Base-by-base conservation (phyloP, 768 basidiomycete genomes). In the Hericium rajendrae region DNA sequence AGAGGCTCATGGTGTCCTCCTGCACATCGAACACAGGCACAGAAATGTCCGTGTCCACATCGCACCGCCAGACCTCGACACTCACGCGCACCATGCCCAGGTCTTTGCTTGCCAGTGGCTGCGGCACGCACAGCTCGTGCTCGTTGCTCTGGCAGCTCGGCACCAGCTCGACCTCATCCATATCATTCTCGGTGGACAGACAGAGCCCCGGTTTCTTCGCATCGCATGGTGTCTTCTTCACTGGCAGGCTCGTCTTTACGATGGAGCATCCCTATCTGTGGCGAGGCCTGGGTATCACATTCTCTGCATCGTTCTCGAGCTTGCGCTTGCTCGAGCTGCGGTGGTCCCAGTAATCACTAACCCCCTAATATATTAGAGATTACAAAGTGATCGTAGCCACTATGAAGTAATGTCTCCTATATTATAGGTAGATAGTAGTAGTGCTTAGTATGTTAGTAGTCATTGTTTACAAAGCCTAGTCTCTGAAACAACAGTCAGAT, bases 131-230 rank as follows among this genome's bases (percentile, higher is more conserved):
- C 51, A 85, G 70, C 60, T 86, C 84, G 48, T 76, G 71, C 65
- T 86, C 86, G 60, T 85, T 82, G 51, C 83, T 84, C 66, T 85
- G 81, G 61, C 85, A 86, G 50, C 82, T 85, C 20, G 80, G 82
- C 8, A 86, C 72, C n/a, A 80, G 64, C 24, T 66, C 65, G 46
- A 68, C 66, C 56, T 64, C 66, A 12, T 55, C 49, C 13, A 60
- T 62, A 22, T 64, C 49, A 1, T 54, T 61, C n/a, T 49, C 46
- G 26, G 26, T 28, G 6, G 75, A 70, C 24, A 73, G 64, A 1
- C 71, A 72, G 28, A 73, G 54, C 20, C 75, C 76, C 9, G 67
- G 68, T 51, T 72, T 78, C 67, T 76, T 79, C 20, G 41, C 11
- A 3, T 16, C 9, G 11, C 39, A 6, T 8, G 53, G 41, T 13